phyloP scores from a whole-genome alignment of 768 basidiomycete species.

The Austroboletus festivus region DNA sequence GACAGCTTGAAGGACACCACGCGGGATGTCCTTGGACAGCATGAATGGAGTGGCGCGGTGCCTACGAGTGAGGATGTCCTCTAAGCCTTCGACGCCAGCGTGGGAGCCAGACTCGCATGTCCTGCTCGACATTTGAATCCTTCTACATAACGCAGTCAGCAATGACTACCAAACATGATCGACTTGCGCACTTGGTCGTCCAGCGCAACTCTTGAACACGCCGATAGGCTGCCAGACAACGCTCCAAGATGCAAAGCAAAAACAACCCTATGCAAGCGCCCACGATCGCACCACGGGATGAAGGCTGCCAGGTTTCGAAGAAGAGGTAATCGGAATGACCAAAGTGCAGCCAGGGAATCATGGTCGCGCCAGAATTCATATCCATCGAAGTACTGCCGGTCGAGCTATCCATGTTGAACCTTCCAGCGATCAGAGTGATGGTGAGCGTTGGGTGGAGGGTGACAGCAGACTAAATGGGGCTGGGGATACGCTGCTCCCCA shows the following conservation, averaged over 20 bases:
- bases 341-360: slow-evolving; percentile 63
- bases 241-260: slow-evolving; percentile 65
- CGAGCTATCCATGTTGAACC: no score
- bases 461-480: no score
- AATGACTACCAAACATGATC: neutral
- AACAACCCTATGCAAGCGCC: slow-evolving; percentile 75
- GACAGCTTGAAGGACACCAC: slow-evolving; percentile 30
- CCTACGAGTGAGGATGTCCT: slow-evolving; percentile 10
- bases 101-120: slow-evolving; percentile 2
- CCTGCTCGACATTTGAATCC: neutral
- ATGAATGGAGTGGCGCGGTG: slow-evolving; percentile 58
- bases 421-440: no score
- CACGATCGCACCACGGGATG: slow-evolving; percentile 65
- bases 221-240: slow-evolving; percentile 61
- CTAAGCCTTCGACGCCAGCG: neutral
- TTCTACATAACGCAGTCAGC: slow-evolving; percentile 10
- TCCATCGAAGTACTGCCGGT: slow-evolving; percentile 15
- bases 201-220: slow-evolving; percentile 54
- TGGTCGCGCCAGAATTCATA: slow-evolving; percentile 55
- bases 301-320: slow-evolving; percentile 68
- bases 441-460: no score
- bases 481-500: no score
- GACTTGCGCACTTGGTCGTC: slow-evolving; percentile 48
- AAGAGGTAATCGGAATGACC: slow-evolving; percentile 58
- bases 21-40: slow-evolving; percentile 60